Base-by-base conservation (phyloP, 1,284 basidiomycete species). In the Ganoderma boninense region DNA sequence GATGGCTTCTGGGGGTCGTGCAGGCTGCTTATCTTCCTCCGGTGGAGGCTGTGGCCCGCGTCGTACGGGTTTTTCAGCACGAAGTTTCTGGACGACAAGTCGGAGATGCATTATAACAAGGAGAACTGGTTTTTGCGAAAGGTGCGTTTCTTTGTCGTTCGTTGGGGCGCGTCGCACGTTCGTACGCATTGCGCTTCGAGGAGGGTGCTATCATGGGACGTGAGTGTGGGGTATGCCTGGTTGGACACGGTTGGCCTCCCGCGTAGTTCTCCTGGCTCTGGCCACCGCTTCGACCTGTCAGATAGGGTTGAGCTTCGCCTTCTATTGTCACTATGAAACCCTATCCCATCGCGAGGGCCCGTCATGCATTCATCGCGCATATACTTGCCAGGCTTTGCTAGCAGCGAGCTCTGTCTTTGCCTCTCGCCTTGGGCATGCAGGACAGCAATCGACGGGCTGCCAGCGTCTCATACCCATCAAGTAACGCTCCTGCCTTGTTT, bases 81-180 rank as follows among this genome's bases (percentile, higher is more conserved):
- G 38, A 82, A 80, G 44, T 92, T 93, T 76, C 78, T 84, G 11
- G 89, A 92, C 75, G 82, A 86, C 67, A 87, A 84, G 71, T 86
- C 88, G 6, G 92, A 93, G 79, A 78, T 80, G 60, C 85, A 89
- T 69, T 93, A 92, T 77, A 81, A 68, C 65, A 84, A 82, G 72
- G 87, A 87, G 76, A 84, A 82, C 60, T 88, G 87, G 87, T 88
- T 84, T 67, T 77, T 84, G n/a, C 80, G 81, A 64, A 88, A 87
- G 82, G 85, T 84, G 74, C 60, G 77, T 73, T 23, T 60, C 71
- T 16, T 59, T 26, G 38, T 38, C 38, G 49, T 4, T 18, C 54
- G 23, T 32, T 20, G 2, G 29, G 29, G 14, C 18, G 54, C 32
- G 23, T 26, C 23, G 23, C 11, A 14, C 49, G 49, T 26, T 52